These are phyloP conservation scores for Suillus bovinus DNA, from an alignment of 768 basidiomycete species.

Conservation along the genomic window DNA sequence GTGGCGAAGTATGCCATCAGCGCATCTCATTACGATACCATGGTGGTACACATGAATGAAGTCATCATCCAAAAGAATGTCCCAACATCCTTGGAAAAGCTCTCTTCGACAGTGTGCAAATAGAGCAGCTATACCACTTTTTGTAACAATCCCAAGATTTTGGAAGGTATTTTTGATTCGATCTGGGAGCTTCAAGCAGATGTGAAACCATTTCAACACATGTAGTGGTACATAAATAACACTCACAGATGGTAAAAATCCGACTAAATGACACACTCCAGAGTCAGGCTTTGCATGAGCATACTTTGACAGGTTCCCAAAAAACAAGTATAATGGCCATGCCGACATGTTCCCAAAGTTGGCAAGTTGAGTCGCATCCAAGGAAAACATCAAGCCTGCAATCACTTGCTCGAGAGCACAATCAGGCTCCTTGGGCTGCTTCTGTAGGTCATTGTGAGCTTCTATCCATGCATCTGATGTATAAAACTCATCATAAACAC, in stretches of 20 bases:
- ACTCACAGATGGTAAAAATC: conserved; percentile 14
- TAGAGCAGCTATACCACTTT: background rate
- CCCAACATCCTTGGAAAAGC: conserved; percentile 16
- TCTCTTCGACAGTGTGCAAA: conserved; percentile 17
- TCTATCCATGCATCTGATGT: conserved; percentile 18
- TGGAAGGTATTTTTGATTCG: background rate
- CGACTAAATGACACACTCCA: conserved; percentile 17
- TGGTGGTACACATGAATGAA: conserved; percentile 17
- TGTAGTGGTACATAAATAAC: background rate
- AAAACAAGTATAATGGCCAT: conserved; percentile 22
- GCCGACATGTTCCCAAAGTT: conserved; percentile 5
- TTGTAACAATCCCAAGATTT: background rate
- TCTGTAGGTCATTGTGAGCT: conserved; percentile 19
- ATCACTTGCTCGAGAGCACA: conserved; percentile 17
- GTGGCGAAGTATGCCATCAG: conserved; percentile 14
- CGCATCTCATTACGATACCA: conserved; percentile 17
- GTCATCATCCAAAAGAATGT: conserved; percentile 14
- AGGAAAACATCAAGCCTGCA: conserved; percentile 12
- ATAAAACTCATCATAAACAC: conserved; percentile 22
- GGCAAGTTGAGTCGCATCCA: conserved; percentile 9
- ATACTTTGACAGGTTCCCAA: conserved; percentile 22
- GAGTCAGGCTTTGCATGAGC: conserved; percentile 9
- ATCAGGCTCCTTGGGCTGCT: conserved; percentile 10
- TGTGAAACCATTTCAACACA: background rate
- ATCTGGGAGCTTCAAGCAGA: background rate